Evolutionary conservation across 129 eudicot genomes (phyloP), one percentile per base, ranked within the genome.

Genomic region (Escallonia herrerae): DNA sequence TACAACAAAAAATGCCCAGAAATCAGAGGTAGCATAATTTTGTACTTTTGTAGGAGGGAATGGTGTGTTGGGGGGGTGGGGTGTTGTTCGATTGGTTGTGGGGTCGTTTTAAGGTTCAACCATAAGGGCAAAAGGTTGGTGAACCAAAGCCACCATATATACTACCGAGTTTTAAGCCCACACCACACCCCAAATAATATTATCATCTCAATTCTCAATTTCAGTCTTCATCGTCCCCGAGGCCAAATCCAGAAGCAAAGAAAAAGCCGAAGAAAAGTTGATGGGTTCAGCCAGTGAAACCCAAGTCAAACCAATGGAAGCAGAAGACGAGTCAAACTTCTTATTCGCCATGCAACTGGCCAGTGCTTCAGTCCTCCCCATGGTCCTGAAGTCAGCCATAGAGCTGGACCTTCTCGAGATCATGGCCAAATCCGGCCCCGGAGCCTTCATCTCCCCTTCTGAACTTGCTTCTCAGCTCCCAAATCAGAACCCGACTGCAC

Each of bases 331-430:
- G 6, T 83, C 78, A 68, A 81, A 85, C 0, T 82, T 67, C 73
- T 71, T 84, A 11, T 90, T 74, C 38, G 95, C 97, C 53, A 84
- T 86, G 95, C 90, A 87, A 71, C 53, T 86, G 62, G 89, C 95
- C 43, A 81, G 85, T 56, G 91, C 89, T 0, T 90, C 91, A 0
- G 91, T 82, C 0, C 86, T 84, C 0, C 97, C 97, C 22, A 89
- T 89, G 96, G 95, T 86, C 3, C 76, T 89, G 14, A 89, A 86
- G 56, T 64, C 96, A 11, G 95, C 95, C 42, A 60, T 89, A 2
- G 96, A 89, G 70, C 87, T 89, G n/a, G 86, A 89, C 73, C 65
- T 89, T 44, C 82, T 89, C 0, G 96, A 89, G 77, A 82, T 64
- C 42, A 83, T 85, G 11, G 81, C 77, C 4, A 78, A 79, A 63